A percentile compares a stretch with the other conserved stretches of the same genome.
These are phyloP conservation scores for Suillus spraguei DNA, from an alignment of 768 basidiomycete genomes.

Conservation along the genomic window DNA sequence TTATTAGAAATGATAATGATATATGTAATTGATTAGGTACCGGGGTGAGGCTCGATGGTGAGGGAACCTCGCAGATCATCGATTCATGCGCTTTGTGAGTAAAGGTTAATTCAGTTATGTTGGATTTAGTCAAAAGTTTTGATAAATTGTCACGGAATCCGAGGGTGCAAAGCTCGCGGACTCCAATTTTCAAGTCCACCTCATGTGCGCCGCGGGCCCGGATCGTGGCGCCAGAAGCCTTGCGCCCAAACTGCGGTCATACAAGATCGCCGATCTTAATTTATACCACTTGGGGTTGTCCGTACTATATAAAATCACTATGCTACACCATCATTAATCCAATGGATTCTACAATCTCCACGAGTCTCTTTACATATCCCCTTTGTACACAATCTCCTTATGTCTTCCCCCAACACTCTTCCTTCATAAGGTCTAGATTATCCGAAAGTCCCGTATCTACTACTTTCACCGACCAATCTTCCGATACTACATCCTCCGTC, in stretches of 20 bases:
- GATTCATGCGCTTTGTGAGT: background rate
- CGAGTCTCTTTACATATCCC: too few species aligned
- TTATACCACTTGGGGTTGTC: background rate
- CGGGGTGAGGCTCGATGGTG: background rate
- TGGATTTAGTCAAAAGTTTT: too few species aligned
- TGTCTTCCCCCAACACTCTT: constrained; percentile 8
- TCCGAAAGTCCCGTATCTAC: constrained; percentile 6
- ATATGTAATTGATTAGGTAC: background rate
- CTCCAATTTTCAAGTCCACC: background rate
- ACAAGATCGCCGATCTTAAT: constrained; percentile 7
- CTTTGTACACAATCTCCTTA: constrained; percentile 5
- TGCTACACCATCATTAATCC: background rate
- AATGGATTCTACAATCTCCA: background rate
- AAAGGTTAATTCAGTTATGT: background rate
- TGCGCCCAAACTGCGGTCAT: background rate
- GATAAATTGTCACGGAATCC: background rate
- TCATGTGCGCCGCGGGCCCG: background rate
- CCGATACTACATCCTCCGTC: constrained; percentile 8
- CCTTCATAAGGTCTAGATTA: constrained; percentile 13
- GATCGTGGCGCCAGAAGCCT: constrained; percentile 8
- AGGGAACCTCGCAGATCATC: background rate
- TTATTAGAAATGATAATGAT: background rate
- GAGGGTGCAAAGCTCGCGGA: background rate
- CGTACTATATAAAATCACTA: background rate
- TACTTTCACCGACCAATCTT: background rate